Evolutionary conservation across 495 filamentous ascomycete species (phyloP), one percentile per base, ranked within the genome.

Genomic region (Cudoniella acicularis): DNA sequence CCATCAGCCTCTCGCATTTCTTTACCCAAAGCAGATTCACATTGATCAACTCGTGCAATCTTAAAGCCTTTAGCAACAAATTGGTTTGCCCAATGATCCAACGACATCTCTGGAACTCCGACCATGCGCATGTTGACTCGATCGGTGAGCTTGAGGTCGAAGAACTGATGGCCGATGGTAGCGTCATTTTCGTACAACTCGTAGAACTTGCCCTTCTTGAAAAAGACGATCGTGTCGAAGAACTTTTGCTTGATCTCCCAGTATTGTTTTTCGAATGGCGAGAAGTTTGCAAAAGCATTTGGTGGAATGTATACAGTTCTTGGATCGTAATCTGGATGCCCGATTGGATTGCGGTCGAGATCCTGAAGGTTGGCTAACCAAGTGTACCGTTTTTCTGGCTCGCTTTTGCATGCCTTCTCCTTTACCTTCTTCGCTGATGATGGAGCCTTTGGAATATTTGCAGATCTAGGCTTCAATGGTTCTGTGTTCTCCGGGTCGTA

Each of bases 151-250:
- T 99, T 99, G 27, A 99, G 78, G 70, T 99, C 94, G 68, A 99
- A 99, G 22, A 96, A 78, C 72, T 97, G 94, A 69, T 98, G 91
- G 11, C 95, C 95, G 55, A 99, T 90, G 0, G 93, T 97, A 13
- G 94, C 94, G 76, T 99, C 94, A 60, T 96, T 95, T 69, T 99
- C 95, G 69, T 97, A 99, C 0, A 99, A 80, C 69, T 99, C 94
- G 70, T 96, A 99, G 73, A 99, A 99, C 69, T 99, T 99, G 59
- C 94, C 94, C 75, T 99, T 99, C 74, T 96, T 98, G 80, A 99
- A 99, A 75, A 99, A 99, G 13, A 99, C 94, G 20, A 99, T 87
- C 0, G 92, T 98, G 59, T 96, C 91, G 89, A 89, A 96, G 63
- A 93, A 90, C 52, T 96, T 96, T 72, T 91, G 89, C 78, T 99